A percentile compares a stretch with the other conserved stretches of the same genome.
phyloP scores from a whole-genome alignment of 2,329 filamentous ascomycete species.

The Rhexocercosporidium sp. region DNA sequence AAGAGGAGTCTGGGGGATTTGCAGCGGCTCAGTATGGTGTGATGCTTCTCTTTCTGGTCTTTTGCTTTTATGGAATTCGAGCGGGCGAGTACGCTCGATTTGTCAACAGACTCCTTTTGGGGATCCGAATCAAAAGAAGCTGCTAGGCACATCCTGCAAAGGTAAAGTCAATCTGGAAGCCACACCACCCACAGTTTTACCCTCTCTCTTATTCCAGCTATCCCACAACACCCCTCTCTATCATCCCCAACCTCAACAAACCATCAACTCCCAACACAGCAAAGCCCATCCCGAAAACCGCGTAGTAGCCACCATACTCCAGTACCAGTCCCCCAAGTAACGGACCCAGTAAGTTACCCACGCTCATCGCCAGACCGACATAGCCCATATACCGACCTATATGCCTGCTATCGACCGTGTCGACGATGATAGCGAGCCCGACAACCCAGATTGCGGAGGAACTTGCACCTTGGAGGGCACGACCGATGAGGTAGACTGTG shows the following conservation, averaged over 20 bases:
- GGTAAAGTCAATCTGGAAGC: background rate
- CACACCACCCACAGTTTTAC: background rate
- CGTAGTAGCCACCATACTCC: constrained; percentile 57
- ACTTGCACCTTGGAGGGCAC: constrained; percentile 70
- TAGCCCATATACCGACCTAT: constrained; percentile 66
- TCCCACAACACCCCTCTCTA: constrained; percentile 59
- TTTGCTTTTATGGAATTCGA: background rate
- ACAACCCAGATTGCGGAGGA: constrained; percentile 76
- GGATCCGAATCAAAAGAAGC: too few species aligned
- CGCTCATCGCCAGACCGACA: constrained; percentile 61
- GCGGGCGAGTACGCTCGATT: background rate
- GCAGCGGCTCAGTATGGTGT: background rate
- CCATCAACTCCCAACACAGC: constrained; percentile 59
- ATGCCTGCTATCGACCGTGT: constrained; percentile 66
- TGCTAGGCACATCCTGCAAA: background rate
- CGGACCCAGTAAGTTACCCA: constrained; percentile 60
- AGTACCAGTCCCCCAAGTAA: constrained; percentile 26
- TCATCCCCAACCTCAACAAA: constrained; percentile 55
- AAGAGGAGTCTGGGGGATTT: constrained; percentile 31
- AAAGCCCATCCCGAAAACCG: constrained; percentile 62
- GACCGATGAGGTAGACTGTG: constrained; percentile 63
- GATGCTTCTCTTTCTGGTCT: background rate
- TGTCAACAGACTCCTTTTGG: background rate
- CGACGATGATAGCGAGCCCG: constrained; percentile 70
- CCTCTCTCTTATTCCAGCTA: constrained; percentile 29